Base-by-base conservation (phyloP, 352 stramenopile genomes). In the Phytopythium oedochilum region DNA sequence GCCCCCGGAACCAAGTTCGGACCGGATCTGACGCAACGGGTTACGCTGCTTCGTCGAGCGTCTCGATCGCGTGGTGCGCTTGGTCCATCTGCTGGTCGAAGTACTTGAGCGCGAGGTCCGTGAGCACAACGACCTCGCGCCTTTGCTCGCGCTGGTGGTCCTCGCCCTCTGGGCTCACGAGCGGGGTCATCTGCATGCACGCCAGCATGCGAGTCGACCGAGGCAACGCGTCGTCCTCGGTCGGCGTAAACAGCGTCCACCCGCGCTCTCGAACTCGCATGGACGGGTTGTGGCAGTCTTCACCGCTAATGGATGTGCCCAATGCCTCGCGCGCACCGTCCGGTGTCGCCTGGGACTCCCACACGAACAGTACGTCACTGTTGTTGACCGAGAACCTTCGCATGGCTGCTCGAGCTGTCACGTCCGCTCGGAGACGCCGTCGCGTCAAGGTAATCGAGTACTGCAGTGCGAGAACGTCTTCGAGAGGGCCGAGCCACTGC, bases 141-240 rank as follows among this genome's bases (percentile, higher is more conserved):
- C 59, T n/a, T 5, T n/a, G 26, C 12, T 49, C 55, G 10, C 59
- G 55, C 57, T 60, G 48, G 17, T 58, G 22, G 1, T 22, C 44
- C 1, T 17, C 44, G n/a, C 26, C 1, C 9, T 39, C 44, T 17
- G 48, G 59, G 38, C 53, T 56, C 15, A 73, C 52, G 2, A 70
- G 52, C 28, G 64, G 64, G 10, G 52, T 53, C 61, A 73, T 69
- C 23, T 63, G 64, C 60, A 67, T 69, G 46, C 64, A 73, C 40
- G 60, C 67, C 22, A 63, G 46, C 18, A 67, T 31, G 28, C 34
- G 38, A 17, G 60, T 70, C 40, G 42, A 48, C 20, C 17, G 17
- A 22, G 31, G 43, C 9, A 28, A 50, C 22, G n/a, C 38, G 18
- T 25, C 18, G 18, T 23, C n/a, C 17, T 35, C 26, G 1, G n/a